Conservation (phyloP, 2,329 filamentous ascomycete genomes). For the Aspergillus latus region DNA sequence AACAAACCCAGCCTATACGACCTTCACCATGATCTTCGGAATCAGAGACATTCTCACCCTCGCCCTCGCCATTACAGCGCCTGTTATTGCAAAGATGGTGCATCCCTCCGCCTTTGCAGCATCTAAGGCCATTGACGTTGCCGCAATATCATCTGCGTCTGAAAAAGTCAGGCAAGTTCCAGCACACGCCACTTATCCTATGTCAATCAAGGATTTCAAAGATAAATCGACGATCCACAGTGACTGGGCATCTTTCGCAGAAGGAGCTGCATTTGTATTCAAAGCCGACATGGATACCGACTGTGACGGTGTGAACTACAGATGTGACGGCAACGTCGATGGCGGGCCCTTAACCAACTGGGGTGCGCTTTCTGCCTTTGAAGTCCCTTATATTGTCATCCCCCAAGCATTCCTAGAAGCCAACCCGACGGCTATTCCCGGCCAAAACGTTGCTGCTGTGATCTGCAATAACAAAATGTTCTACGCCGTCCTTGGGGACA, state of each 20-base stretch:
- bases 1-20: background rate
- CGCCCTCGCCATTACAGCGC: background rate
- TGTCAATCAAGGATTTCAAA: slow-evolving; percentile 21
- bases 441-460: slow-evolving; percentile 33
- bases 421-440: slow-evolving; percentile 24
- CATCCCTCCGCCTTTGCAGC: slow-evolving; percentile 26
- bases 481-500: slow-evolving; percentile 34
- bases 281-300: slow-evolving; percentile 37
- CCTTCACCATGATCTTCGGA: background rate
- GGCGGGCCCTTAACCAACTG: slow-evolving; percentile 31
- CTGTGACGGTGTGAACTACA: slow-evolving; percentile 32
- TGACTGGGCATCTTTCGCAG: slow-evolving; percentile 28
- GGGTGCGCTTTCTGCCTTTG: slow-evolving; percentile 32
- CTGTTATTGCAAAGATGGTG: background rate
- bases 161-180: slow-evolving; percentile 26
- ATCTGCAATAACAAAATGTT: slow-evolving; percentile 35
- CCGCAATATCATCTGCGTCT: slow-evolving; percentile 27
- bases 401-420: slow-evolving; percentile 28
- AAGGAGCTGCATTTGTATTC: slow-evolving; percentile 32
- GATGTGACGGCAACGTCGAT: slow-evolving; percentile 33
- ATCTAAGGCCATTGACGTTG: slow-evolving; percentile 24
- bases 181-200: slow-evolving; percentile 25
- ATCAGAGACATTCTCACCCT: background rate
- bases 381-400: slow-evolving; percentile 35
- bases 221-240: slow-evolving; percentile 28